A percentile compares a stretch with the other conserved stretches of the same genome.
phyloP scores from a whole-genome alignment of 2,329 filamentous ascomycete species.

The Claviceps quebecensis region DNA sequence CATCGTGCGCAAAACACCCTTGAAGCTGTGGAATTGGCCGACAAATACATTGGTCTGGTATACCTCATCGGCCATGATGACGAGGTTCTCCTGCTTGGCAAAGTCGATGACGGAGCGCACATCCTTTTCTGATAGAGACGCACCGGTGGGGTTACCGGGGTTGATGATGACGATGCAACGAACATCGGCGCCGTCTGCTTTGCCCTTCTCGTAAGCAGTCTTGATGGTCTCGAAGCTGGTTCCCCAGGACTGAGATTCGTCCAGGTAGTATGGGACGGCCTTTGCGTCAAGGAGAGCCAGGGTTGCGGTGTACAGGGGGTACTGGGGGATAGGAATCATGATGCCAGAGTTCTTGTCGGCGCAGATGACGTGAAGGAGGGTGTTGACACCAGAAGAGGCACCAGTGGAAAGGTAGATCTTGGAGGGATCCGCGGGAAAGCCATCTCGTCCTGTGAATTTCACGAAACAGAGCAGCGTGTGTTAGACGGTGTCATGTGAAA shows the following conservation, averaged over 20 bases:
- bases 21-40: conserved; percentile 92
- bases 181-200: conserved; percentile 66
- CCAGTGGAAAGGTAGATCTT: conserved; percentile 85
- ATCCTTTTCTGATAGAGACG: conserved; percentile 64
- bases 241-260: conserved; percentile 76
- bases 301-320: conserved; percentile 92
- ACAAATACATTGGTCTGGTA: conserved; percentile 98
- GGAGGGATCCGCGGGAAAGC: conserved; percentile 65
- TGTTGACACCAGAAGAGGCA: conserved; percentile 89
- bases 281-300: conserved; percentile 72
- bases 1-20: conserved; percentile 67
- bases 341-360: conserved; percentile 63
- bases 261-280: conserved; percentile 85
- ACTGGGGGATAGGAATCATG: conserved; percentile 91
- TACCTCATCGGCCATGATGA: conserved; percentile 90
- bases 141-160: conserved; percentile 92
- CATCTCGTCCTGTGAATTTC: conserved; percentile 54
- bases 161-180: conserved; percentile 95
- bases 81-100: conserved; percentile 70
- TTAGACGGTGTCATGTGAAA: background rate
- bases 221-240: conserved; percentile 73
- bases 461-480: background rate
- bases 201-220: conserved; percentile 58
- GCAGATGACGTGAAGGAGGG: conserved; percentile 80
- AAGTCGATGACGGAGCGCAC: conserved; percentile 78